phyloP scores from a whole-genome alignment of 1,284 basidiomycete genomes.

The Mycena citricolor region DNA sequence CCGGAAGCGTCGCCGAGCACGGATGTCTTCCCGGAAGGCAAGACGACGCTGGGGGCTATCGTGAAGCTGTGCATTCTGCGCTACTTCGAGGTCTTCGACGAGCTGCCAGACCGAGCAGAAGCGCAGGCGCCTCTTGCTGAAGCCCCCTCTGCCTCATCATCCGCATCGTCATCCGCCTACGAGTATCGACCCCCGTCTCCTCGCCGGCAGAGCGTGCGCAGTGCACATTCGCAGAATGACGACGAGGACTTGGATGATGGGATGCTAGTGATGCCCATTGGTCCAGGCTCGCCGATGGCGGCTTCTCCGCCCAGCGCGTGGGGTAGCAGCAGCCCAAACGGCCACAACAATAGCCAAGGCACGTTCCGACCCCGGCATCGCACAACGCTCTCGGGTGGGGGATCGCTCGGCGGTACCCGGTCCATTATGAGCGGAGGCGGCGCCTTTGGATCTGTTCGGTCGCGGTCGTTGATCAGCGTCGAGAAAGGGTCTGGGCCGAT shows the following conservation, averaged over 20 bases:
- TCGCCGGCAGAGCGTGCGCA: conserved; percentile 24
- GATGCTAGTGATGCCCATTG: conserved; percentile 74
- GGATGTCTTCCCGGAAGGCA: conserved; percentile 38
- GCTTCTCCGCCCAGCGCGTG: conserved; percentile 38
- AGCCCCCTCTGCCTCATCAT: conserved; percentile 28
- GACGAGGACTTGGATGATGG: conserved; percentile 72
- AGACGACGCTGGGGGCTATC: conserved; percentile 68
- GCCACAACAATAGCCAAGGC: conserved; percentile 12
- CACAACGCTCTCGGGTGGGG: conserved; percentile 31
- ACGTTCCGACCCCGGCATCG: conserved; percentile 42
- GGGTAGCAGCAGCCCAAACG: conserved; percentile 19
- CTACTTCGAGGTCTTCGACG: conserved; percentile 85
- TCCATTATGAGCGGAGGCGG: conserved; percentile 29
- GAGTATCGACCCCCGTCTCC: conserved; percentile 24
- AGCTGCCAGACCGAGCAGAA: conserved; percentile 66
- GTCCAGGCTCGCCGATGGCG: conserved; percentile 36
- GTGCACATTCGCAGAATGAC: conserved; percentile 30
- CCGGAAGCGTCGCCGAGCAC: too few species aligned
- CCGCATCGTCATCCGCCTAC: conserved; percentile 23
- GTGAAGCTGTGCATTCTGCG: conserved; percentile 77
- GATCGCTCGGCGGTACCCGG: conserved; percentile 23
- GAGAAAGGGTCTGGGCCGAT: conserved; percentile 39
- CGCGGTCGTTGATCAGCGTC: conserved; percentile 62
- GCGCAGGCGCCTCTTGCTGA: conserved; percentile 35
- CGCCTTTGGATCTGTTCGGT: conserved; percentile 32